Percentiles rank a stretch among this genome's conserved stretches.
phyloP scores from a whole-genome alignment of 2,329 filamentous ascomycete genomes.

The Talaromyces pinophilus region DNA sequence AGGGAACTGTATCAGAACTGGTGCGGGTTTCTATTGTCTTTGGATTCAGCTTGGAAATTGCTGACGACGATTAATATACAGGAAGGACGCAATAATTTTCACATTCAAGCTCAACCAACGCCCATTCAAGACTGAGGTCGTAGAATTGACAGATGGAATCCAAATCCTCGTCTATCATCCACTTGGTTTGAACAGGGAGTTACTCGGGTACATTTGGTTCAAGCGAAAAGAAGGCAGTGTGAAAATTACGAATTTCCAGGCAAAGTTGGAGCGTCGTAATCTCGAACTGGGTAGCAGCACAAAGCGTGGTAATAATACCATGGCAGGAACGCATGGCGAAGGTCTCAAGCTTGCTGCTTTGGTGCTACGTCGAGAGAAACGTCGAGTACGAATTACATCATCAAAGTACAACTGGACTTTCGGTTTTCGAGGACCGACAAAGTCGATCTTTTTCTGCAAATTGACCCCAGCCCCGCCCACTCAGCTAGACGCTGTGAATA shows the following conservation, averaged over 20 bases:
- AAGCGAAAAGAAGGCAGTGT: neutral
- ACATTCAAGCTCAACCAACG: neutral
- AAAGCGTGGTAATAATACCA: neutral
- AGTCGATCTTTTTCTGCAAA: neutral
- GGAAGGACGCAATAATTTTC: conserved; percentile 11
- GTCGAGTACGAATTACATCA: neutral
- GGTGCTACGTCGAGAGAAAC: neutral
- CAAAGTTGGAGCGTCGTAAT: neutral
- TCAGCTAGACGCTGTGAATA: neutral
- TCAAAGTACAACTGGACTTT: conserved; percentile 5
- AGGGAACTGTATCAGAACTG: conserved; percentile 18
- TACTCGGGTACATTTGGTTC: conserved; percentile 1
- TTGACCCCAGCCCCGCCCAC: neutral
- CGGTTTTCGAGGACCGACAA: neutral
- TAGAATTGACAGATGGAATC: neutral
- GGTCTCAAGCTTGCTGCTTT: conserved; percentile 13
- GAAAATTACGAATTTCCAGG: neutral
- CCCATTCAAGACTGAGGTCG: neutral
- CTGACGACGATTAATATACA: neutral
- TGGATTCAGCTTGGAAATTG: neutral
- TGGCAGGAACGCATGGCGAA: conserved; percentile 10
- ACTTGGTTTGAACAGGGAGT: neutral
- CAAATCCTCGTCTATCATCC: neutral
- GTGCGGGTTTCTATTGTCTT: neutral
- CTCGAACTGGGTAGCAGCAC: conserved; percentile 1